Evolutionary conservation across 345 rosid species (phyloP).

Genomic region (Balakata baccata): DNA sequence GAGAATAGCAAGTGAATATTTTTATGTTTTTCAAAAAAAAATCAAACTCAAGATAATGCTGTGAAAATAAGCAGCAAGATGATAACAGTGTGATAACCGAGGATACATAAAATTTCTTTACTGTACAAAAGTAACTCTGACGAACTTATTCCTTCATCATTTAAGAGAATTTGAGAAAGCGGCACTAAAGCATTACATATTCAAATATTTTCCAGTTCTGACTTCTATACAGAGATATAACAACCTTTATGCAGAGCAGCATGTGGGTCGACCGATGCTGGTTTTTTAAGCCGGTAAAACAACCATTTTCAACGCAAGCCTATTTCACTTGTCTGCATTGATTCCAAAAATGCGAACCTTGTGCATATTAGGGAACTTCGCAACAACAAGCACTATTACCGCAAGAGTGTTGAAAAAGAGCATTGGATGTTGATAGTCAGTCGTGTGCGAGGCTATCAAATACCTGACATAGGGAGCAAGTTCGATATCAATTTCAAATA

Average conservation of each 20-base stretch:
- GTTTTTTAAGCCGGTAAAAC: constrained; percentile 12
- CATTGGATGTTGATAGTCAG: constrained; percentile 92
- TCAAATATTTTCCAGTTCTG: constrained; percentile 23
- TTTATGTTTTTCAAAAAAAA: too few species aligned
- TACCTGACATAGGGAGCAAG: constrained; percentile 45
- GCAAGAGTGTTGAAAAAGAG: constrained; percentile 86
- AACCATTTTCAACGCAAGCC: background rate
- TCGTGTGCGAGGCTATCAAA: constrained; percentile 96
- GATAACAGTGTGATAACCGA: background rate
- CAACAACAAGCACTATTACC: constrained; percentile 76
- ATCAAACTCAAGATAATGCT: too few species aligned
- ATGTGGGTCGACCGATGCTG: constrained; percentile 19
- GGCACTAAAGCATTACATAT: constrained; percentile 24
- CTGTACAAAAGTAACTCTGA: constrained; percentile 36
- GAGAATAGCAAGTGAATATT: too few species aligned
- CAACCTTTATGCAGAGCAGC: constrained; percentile 21
- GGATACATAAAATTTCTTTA: constrained; percentile 22
- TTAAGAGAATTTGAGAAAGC: constrained; percentile 9
- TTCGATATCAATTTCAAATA: background rate
- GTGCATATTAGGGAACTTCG: constrained; percentile 99
- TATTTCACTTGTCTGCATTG: constrained; percentile 61
- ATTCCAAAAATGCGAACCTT: constrained; percentile 98
- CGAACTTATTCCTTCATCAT: constrained; percentile 25
- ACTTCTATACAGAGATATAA: constrained; percentile 36
- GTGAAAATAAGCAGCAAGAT: background rate